Evolutionary conservation across 805 yeast genomes (phyloP).

Genomic region (Candida michaelii): DNA sequence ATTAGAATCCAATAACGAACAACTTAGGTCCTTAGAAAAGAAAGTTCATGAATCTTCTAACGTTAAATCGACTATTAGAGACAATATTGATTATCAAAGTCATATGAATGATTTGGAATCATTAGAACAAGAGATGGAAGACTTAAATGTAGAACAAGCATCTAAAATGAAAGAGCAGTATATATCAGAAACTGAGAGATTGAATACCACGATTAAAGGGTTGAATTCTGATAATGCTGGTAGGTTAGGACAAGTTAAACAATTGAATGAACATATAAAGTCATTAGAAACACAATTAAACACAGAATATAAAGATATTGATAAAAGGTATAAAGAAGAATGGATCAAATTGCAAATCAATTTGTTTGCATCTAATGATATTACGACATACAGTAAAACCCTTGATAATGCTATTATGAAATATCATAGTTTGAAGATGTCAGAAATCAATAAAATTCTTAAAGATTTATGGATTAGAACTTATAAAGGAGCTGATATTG

Average conservation of each 20-base stretch:
- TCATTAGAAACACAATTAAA: slow-evolving; percentile 57
- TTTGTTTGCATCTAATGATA: slow-evolving; percentile 73
- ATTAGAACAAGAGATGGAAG: slow-evolving; percentile 39
- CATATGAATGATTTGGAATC: slow-evolving; percentile 38
- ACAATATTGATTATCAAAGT: slow-evolving; percentile 59
- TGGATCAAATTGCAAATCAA: slow-evolving; percentile 77
- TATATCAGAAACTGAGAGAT: slow-evolving; percentile 52
- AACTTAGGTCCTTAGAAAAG: slow-evolving; percentile 33
- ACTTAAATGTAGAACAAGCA: slow-evolving; percentile 56
- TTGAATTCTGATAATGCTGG: slow-evolving; percentile 68
- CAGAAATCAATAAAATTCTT: slow-evolving; percentile 81
- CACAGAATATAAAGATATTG: slow-evolving; percentile 71
- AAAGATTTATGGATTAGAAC: slow-evolving; percentile 94
- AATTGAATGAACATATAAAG: slow-evolving; percentile 69
- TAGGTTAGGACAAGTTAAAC: slow-evolving; percentile 81
- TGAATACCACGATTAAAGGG: slow-evolving; percentile 51
- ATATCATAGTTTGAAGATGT: slow-evolving; percentile 88
- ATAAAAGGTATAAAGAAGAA: slow-evolving; percentile 61
- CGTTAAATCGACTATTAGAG: slow-evolving; percentile 61
- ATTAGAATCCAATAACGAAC: slow-evolving; percentile 19
- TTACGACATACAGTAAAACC: slow-evolving; percentile 78
- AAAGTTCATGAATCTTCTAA: slow-evolving; percentile 56
- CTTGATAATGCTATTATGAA: slow-evolving; percentile 92
- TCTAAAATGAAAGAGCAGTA: slow-evolving; percentile 59
- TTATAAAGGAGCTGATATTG: slow-evolving; percentile 93